phyloP scores from a whole-genome alignment of 176 grass and related monocot species.

The Avena atlantica region DNA sequence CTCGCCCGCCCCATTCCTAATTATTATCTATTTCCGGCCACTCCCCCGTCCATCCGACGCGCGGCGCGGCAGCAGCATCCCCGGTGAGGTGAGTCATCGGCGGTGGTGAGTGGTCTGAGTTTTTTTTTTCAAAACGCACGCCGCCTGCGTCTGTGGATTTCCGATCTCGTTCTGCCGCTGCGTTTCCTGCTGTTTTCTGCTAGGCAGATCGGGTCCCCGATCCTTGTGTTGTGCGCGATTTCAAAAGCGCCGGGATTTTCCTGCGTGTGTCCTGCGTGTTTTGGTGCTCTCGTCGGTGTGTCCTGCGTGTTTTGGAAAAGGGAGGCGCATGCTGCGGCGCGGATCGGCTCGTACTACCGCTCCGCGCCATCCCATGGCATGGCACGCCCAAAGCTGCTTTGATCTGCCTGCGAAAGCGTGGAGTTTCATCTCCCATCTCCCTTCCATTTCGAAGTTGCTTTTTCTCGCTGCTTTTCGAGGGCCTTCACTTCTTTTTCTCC shows the following conservation, averaged over 20 bases:
- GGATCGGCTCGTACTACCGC: conserved; percentile 29
- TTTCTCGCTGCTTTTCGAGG: conserved; percentile 22
- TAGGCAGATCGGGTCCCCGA: not conserved
- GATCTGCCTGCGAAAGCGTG: conserved; percentile 23
- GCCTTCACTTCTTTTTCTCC: too few species aligned
- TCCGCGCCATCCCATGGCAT: not conserved
- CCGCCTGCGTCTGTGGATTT: not conserved
- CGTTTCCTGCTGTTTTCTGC: not conserved
- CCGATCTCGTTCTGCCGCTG: not conserved
- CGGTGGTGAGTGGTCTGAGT: not conserved
- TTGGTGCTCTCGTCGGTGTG: too few species aligned
- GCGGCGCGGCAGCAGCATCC: not conserved
- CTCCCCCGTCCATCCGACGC: not conserved
- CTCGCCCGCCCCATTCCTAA: not conserved
- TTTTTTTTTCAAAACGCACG: not conserved
- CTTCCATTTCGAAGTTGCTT: not conserved
- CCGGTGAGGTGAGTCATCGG: not conserved
- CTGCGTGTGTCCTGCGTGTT: not conserved
- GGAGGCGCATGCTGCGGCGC: not conserved
- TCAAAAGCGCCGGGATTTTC: not conserved
- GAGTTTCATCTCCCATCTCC: conserved; percentile 6
- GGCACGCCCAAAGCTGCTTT: conserved; percentile 13
- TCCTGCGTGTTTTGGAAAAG: not conserved
- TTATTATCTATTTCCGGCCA: not conserved
- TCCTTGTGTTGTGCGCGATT: not conserved